phyloP scores from a whole-genome alignment of 2,329 filamentous ascomycete genomes.

The Xylaria sp. region DNA sequence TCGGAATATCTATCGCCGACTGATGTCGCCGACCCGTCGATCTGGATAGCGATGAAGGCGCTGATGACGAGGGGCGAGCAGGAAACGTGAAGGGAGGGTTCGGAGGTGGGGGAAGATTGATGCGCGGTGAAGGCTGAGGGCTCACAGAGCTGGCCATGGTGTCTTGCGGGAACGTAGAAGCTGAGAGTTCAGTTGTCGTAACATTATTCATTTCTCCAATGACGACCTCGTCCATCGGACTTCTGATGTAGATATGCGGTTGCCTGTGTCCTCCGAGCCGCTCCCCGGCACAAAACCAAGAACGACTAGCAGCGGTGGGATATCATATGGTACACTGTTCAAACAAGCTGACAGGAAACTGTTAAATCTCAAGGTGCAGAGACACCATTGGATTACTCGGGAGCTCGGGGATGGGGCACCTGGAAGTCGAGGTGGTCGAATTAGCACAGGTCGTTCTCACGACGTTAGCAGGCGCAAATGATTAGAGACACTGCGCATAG shows the following conservation, averaged over 20 bases:
- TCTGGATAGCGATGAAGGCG: constrained; percentile 55
- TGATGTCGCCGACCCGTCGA: constrained; percentile 56
- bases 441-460: constrained; percentile 14
- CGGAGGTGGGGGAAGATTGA: constrained; percentile 57
- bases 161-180: constrained; percentile 40
- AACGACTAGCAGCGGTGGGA: constrained; percentile 34
- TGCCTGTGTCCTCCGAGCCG: constrained; percentile 42
- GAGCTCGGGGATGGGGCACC: constrained; percentile 10
- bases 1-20: constrained; percentile 54
- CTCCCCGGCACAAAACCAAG: constrained; percentile 41
- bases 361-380: constrained; percentile 28
- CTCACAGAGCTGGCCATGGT: constrained; percentile 36
- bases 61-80: constrained; percentile 52
- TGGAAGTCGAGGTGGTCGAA: constrained; percentile 12
- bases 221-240: constrained; percentile 39
- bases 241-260: constrained; percentile 46
- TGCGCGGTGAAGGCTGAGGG: constrained; percentile 44
- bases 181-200: constrained; percentile 34
- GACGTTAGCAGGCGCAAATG: neutral
- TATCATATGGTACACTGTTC: constrained; percentile 38
- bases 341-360: constrained; percentile 20
- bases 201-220: constrained; percentile 32
- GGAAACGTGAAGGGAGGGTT: constrained; percentile 72
- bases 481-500: neutral
- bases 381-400: constrained; percentile 26